These are phyloP conservation scores for Pythium rhizo-oryzae DNA, from an alignment of 352 stramenopile species.

Conservation along the genomic window DNA sequence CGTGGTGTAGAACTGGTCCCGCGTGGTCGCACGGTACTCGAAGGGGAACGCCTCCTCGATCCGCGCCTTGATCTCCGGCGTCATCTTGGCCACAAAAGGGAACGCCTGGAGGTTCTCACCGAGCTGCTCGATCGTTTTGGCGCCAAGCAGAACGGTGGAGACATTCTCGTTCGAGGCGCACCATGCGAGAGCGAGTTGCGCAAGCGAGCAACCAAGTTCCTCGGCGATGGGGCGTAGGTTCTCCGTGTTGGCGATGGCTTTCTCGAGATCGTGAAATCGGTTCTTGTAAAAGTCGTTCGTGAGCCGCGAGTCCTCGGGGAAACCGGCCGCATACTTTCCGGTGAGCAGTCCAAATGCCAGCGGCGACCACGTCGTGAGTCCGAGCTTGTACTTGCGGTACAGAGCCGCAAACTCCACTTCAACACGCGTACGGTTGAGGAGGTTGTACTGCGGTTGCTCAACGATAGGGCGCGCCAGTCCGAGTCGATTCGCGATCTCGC, in stretches of 20 bases:
- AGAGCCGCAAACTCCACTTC: constrained; percentile 43
- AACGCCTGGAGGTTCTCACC: neutral
- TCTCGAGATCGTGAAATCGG: neutral
- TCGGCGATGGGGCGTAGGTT: neutral
- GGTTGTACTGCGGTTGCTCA: constrained; percentile 57
- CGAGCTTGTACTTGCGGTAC: constrained; percentile 44
- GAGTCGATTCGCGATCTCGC: constrained; percentile 31
- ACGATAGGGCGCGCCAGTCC: constrained; percentile 29
- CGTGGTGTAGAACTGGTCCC: neutral
- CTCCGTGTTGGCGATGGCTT: neutral
- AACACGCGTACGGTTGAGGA: constrained; percentile 44
- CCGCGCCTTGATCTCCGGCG: constrained; percentile 1
- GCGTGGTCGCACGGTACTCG: neutral
- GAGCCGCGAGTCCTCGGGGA: neutral
- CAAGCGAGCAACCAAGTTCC: neutral
- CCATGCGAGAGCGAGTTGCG: neutral
- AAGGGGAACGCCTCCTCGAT: neutral
- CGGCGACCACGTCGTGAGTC: constrained; percentile 26
- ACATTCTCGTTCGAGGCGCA: neutral
- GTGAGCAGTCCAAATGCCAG: constrained; percentile 30
- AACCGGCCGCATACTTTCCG: neutral
- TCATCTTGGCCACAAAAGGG: neutral
- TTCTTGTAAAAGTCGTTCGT: constrained; percentile 5
- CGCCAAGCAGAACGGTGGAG: neutral
- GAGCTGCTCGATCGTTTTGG: neutral